Base-by-base conservation (phyloP, 139 green algal species). In the Protoeuglena noctilucae region DNA sequence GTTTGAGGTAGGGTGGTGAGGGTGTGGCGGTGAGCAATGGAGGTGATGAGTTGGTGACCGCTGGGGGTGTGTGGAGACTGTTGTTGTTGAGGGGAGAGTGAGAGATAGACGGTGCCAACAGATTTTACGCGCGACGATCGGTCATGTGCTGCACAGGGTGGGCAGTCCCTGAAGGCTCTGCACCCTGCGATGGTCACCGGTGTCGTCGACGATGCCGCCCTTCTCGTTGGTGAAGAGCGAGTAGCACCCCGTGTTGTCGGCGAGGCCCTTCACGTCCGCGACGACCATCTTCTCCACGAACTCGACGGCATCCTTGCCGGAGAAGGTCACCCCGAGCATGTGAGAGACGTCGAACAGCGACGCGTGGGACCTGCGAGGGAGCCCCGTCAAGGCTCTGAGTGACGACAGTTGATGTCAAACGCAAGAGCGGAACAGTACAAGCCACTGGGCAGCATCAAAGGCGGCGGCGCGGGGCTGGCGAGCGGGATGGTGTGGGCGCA, bases 121-220 rank as follows among this genome's bases (percentile, higher is more conserved):
- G n/a, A n/a, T n/a, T n/a, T n/a, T n/a, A n/a, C n/a, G n/a, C n/a
- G n/a, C n/a, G n/a, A n/a, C n/a, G n/a, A n/a, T n/a, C n/a, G 9
- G 34, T 45, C 12, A 45, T 45, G 34, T 45, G 34, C 9, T 45
- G 12, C 34, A 45, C 9, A 14, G 34, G 34, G 34, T 9, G 34
- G 34, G 14, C 12, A 14, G 34, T n/a, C 9, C 12, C 34, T 3
- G 3, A 28, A 9, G 9, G 19, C 25, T 9, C 16, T 5, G 28
- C 9, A 17, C 16, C 4, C 21, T 0, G 40, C 5, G 9, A 2
- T 16, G 16, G 61, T 19, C 22, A 88, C 81, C 73, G 1, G 84
- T 94, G 69, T 98, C 91, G 63, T 98, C 91, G 51, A 98, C 96
- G 71, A 96, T 95, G 46, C 91, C 91, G 12, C 91, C 91, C 53